Base-by-base conservation (phyloP, 2,329 filamentous ascomycete species). In the Neofusicoccum laricinum region DNA sequence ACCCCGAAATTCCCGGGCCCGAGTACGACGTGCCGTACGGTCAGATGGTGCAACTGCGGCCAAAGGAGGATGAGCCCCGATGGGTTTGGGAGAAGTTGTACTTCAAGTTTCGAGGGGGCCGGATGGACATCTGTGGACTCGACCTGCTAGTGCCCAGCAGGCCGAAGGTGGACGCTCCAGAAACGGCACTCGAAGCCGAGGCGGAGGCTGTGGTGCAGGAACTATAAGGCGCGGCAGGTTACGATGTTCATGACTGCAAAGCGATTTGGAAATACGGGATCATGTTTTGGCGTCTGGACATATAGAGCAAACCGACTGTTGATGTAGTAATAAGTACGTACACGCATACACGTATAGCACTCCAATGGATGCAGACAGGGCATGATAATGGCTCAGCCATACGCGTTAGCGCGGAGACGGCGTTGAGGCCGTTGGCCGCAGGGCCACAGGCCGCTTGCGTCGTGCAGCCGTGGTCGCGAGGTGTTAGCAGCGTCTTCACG, bases 71-170 rank as follows among this genome's bases (percentile, higher is more conserved):
- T 50, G 77, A 82, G 64, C 80, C 80, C 8, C 75, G 81, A 64
- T 78, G 77, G 71, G 75, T 78, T 32, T 84, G 82, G 81, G 81
- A 80, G 67, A 77, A 73, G 61, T 69, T 84, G 64, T 84, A 84
- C 67, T 80, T 80, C 41, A 70, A 73, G 38, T 85, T 82, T 69
- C 78, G 81, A 51, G 78, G 81, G 67, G 76, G 76, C 68, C 75
- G 82, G 63, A 82, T 82, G 78, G 81, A 84, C 64, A 78, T 84
- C 57, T 85, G 82, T 70, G 82, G 82, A 57, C 71, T 85, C 66
- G 82, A 84, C 67, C 71, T 85, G 67, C 81, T 84, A 71, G 43
- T 49, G 40, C 40, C 61, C 34, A 53, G 30, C 38, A 34, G 36
- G 61, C 50, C 40, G 6, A 64, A 49, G 51, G 40, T 36, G 32